A percentile compares a stretch with the other conserved stretches of the same genome.
Conservation (phyloP, 345 rosid species). For the Eucalyptus coolabah region DNA sequence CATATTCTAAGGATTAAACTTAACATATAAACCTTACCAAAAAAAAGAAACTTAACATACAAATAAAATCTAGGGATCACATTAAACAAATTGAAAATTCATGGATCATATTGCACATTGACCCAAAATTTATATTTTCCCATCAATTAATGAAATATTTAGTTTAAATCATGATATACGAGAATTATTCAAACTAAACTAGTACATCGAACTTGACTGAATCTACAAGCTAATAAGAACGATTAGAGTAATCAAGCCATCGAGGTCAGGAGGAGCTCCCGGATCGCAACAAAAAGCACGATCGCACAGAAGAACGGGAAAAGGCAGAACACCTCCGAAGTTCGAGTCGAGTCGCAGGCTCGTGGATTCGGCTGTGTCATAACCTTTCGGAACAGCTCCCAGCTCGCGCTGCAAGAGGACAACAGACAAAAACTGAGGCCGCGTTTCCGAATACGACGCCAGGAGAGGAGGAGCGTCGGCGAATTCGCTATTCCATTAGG, state of each 20-base stretch:
- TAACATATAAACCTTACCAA: no score
- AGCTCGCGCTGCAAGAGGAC: background rate
- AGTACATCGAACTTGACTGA: background rate
- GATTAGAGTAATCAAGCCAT: no score
- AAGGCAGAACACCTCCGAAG: background rate
- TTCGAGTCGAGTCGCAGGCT: background rate
- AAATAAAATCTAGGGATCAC: no score
- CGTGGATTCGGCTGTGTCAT: background rate
- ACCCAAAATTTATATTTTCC: no score
- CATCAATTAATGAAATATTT: background rate
- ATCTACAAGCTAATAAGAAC: background rate
- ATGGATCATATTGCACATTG: accelerated
- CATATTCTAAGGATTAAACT: no score
- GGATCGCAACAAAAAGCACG: no score
- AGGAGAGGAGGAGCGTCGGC: background rate
- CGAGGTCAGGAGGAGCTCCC: no score
- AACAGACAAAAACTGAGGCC: background rate
- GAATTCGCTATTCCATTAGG: no score
- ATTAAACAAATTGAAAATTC: no score
- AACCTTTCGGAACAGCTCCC: background rate
- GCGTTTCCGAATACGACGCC: background rate
- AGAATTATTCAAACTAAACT: background rate
- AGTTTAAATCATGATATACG: background rate
- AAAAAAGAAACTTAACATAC: no score
- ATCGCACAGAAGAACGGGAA: background rate